Percentiles rank a stretch among this genome's conserved stretches.
These are phyloP conservation scores for Russula olivacea DNA, from an alignment of 768 basidiomycete genomes.

Conservation along the genomic window DNA sequence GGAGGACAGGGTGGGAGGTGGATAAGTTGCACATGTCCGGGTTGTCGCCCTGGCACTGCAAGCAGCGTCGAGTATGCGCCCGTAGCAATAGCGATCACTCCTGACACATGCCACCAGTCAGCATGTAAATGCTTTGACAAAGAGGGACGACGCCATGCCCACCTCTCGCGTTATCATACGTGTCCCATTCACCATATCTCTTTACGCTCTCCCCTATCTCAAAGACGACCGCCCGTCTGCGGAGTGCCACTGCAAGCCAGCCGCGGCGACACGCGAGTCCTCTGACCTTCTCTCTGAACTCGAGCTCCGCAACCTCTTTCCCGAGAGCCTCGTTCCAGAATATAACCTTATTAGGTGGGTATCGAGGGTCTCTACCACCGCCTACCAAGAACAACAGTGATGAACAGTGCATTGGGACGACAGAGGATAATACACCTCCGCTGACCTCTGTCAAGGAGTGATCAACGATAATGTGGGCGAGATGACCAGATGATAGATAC, in stretches of 20 bases:
- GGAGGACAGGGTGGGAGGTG: slow-evolving; percentile 76
- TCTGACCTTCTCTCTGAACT: slow-evolving; percentile 79
- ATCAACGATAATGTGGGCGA: slow-evolving; percentile 20
- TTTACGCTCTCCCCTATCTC: slow-evolving; percentile 56
- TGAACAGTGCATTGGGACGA: slow-evolving; percentile 72
- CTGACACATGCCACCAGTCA: slow-evolving; percentile 35
- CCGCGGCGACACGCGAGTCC: slow-evolving; percentile 76
- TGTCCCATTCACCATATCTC: slow-evolving; percentile 76
- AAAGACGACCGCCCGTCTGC: slow-evolving; percentile 74
- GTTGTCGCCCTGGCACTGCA: slow-evolving; percentile 77
- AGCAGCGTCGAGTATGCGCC: slow-evolving; percentile 74
- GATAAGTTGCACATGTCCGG: slow-evolving; percentile 82
- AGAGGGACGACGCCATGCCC: slow-evolving; percentile 27
- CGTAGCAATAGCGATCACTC: slow-evolving; percentile 76
- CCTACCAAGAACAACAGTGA: slow-evolving; percentile 83
- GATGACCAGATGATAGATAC: slow-evolving; percentile 37
- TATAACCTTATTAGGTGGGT: slow-evolving; percentile 88
- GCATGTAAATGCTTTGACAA: not conserved
- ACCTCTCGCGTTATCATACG: slow-evolving; percentile 83
- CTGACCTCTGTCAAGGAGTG: slow-evolving; percentile 50
- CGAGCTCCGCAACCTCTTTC: slow-evolving; percentile 80
- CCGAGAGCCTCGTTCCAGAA: slow-evolving; percentile 79
- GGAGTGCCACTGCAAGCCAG: slow-evolving; percentile 78
- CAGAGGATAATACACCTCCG: slow-evolving; percentile 72
- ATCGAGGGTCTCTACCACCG: slow-evolving; percentile 81